Base-by-base conservation (phyloP, 495 filamentous ascomycete species). In the Neurospora sp. region DNA sequence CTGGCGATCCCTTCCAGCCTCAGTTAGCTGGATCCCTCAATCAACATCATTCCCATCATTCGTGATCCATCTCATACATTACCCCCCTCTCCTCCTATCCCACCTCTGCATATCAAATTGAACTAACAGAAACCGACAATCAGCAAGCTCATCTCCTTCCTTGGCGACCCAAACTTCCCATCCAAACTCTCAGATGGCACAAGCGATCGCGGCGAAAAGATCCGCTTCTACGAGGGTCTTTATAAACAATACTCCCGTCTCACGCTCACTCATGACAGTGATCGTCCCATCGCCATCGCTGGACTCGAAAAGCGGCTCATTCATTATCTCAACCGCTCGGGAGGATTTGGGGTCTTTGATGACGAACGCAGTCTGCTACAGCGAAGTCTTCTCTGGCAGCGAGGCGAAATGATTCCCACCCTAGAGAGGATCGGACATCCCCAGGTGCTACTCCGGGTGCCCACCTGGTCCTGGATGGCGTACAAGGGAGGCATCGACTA, bases 161-260 rank as follows among this genome's bases (percentile, higher is more conserved):
- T 83, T 3, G 80, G 79, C 0, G 83, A 84, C 61, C 71, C 83
- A 0, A 72, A 79, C 53, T 84, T 84, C 61, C 83, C 84, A 0
- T 69, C 78, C 8, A 68, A 73, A 3, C 71, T 74, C 4, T 37
- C 78, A 9, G 31, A 73, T 7, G 73, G 61, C 44, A 72, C 65
- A 61, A 72, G 22, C 42, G 0, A 10, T 4, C 71, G 22, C 0
- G 74, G 74, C 10, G 73, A 73, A 41, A 78, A 75, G 71, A 79
- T 81, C 40, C 61, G 75, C 1, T 72, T 78, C 45, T 78, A 78
- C 71, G 76, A 83, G 68, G 69, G 68, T 9, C 70, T 83, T 0
- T 84, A 80, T 70, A 59, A 69, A 35, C 68, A 72, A 27, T 84
- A 83, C 73, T 80, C 81, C 6, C 73, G 75, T 9, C 76, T 83